These are phyloP conservation scores for Tephrocybe sp. DNA, from an alignment of 768 basidiomycete genomes.

Conservation along the genomic window DNA sequence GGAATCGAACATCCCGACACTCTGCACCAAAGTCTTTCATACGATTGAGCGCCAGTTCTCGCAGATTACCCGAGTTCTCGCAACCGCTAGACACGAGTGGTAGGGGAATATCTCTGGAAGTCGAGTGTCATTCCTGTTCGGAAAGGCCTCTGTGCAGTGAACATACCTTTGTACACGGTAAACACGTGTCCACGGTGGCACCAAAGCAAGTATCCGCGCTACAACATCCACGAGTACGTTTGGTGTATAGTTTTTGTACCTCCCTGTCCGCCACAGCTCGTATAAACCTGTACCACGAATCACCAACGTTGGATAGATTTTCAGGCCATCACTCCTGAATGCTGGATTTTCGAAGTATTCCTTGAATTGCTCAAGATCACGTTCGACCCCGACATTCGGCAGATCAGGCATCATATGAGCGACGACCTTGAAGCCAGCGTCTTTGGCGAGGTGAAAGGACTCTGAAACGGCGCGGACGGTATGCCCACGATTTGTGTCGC, in stretches of 20 bases:
- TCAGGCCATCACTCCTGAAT: slow-evolving; percentile 95
- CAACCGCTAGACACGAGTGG: slow-evolving; percentile 96
- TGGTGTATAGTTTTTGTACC: slow-evolving; percentile 99
- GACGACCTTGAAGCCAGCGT: slow-evolving; percentile 99
- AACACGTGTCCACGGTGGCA: slow-evolving; percentile 98
- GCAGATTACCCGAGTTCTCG: slow-evolving; percentile 95
- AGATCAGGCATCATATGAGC: slow-evolving; percentile 99
- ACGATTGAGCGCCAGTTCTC: slow-evolving; percentile 92
- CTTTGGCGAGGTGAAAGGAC: slow-evolving; percentile 96
- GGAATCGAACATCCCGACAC: slow-evolving; percentile 95
- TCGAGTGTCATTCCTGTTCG: slow-evolving; percentile 2
- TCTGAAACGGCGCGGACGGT: slow-evolving; percentile 97
- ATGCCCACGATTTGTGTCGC: slow-evolving; percentile 98
- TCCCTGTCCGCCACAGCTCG: slow-evolving; percentile 94
- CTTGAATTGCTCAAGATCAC: slow-evolving; percentile 98
- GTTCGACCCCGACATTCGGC: slow-evolving; percentile 95
- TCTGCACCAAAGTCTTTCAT: slow-evolving; percentile 99
- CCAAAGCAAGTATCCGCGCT: slow-evolving; percentile 91
- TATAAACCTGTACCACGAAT: slow-evolving; percentile 97
- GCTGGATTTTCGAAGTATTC: slow-evolving; percentile 99
- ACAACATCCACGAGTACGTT: slow-evolving; percentile 98
- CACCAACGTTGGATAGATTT: slow-evolving; percentile 97
- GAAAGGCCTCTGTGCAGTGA: slow-evolving; percentile 5
- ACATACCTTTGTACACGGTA: slow-evolving; percentile 91
- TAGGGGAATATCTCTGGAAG: slow-evolving; percentile 86